Evolutionary conservation across 768 basidiomycete species (phyloP).

Genomic region (Kwoniella sp.): DNA sequence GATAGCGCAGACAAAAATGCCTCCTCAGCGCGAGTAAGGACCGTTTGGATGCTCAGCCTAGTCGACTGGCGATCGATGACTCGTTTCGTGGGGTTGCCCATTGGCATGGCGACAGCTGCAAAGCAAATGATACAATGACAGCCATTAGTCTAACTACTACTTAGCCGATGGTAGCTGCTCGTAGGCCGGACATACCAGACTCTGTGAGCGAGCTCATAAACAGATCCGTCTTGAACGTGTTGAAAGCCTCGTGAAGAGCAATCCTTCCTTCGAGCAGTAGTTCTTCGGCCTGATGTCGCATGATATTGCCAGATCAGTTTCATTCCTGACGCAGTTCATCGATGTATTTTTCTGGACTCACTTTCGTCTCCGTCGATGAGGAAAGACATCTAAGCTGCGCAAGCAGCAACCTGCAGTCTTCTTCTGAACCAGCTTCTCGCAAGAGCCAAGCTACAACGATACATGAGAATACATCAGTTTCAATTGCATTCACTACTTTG

Average conservation of each 20-base stretch:
- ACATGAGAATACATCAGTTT: not conserved
- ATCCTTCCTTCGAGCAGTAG: constrained; percentile 73
- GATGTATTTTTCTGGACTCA: constrained; percentile 1
- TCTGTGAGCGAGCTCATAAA: constrained; percentile 87
- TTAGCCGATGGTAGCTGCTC: too few relatives aligned
- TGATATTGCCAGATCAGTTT: not conserved
- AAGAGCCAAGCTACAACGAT: constrained; percentile 33
- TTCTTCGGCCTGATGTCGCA: constrained; percentile 67
- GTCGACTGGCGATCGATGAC: constrained; percentile 42
- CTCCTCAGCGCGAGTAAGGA: constrained; percentile 70
- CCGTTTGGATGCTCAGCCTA: constrained; percentile 60
- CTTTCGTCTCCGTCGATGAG: constrained; percentile 49
- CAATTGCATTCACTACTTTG: not conserved
- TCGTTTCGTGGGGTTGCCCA: constrained; percentile 60
- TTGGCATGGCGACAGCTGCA: constrained; percentile 78
- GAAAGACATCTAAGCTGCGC: constrained; percentile 61
- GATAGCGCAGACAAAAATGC: constrained; percentile 70
- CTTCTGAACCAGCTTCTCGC: constrained; percentile 25
- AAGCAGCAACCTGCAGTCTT: constrained; percentile 62
- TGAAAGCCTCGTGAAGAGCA: constrained; percentile 75
- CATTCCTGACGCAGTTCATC: not conserved
- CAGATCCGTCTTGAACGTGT: constrained; percentile 79
- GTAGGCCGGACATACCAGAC: constrained; percentile 67
- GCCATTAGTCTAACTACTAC: too few relatives aligned
- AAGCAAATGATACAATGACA: not conserved